phyloP scores from a whole-genome alignment of 805 yeast species.

The Ogataea angusta region DNA sequence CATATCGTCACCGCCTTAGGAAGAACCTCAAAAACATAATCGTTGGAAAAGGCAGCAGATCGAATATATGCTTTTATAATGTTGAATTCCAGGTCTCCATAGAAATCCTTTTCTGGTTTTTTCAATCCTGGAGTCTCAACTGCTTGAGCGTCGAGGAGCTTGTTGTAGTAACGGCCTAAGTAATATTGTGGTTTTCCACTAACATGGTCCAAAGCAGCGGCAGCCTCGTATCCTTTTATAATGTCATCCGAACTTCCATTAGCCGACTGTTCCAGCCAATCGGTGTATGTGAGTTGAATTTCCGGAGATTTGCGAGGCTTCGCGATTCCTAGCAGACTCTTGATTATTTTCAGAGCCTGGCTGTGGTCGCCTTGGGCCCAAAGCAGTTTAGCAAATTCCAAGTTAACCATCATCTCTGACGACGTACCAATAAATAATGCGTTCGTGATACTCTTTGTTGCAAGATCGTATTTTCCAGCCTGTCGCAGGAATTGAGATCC shows the following conservation, averaged over 20 bases:
- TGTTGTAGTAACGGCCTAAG: constrained; percentile 75
- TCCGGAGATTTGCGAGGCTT: constrained; percentile 24
- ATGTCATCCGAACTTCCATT: constrained; percentile 76
- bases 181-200: constrained; percentile 76
- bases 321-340: constrained; percentile 34
- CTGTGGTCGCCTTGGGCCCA: constrained; percentile 91
- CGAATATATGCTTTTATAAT: constrained; percentile 55
- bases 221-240: constrained; percentile 60
- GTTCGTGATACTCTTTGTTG: constrained; percentile 63
- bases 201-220: constrained; percentile 48
- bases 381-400: constrained; percentile 75
- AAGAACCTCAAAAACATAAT: constrained; percentile 73
- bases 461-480: constrained; percentile 65
- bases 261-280: constrained; percentile 85
- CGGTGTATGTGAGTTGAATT: constrained; percentile 73
- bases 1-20: constrained; percentile 90
- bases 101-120: constrained; percentile 30
- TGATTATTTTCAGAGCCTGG: constrained; percentile 70
- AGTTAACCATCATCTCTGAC: constrained; percentile 42
- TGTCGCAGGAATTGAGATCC: constrained; percentile 66
- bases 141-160: constrained; percentile 64
- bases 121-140: constrained; percentile 28
- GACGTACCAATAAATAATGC: constrained; percentile 46
- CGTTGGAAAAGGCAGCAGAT: constrained; percentile 59
- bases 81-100: constrained; percentile 53